These are phyloP conservation scores for Colletotrichum navitas DNA, from an alignment of 2,329 filamentous ascomycete genomes.

Conservation along the genomic window DNA sequence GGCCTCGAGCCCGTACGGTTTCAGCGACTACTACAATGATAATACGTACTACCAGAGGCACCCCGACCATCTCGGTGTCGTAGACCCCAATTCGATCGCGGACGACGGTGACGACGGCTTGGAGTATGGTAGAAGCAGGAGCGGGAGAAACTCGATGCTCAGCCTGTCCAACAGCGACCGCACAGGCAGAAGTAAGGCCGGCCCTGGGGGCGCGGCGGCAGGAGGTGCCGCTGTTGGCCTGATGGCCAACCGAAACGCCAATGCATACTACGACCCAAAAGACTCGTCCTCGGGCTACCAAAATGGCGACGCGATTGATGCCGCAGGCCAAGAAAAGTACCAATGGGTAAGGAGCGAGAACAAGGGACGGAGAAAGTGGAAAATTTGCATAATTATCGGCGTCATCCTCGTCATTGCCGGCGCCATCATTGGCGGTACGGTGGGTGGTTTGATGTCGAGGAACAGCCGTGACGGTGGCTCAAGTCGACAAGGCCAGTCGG, in stretches of 20 bases:
- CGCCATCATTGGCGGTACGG: conserved; percentile 79
- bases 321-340: conserved; percentile 65
- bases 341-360: conserved; percentile 73
- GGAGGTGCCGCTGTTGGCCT: conserved; percentile 60
- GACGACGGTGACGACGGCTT: conserved; percentile 93
- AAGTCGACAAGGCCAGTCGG: conserved; percentile 60
- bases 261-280: conserved; percentile 70
- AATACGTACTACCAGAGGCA: conserved; percentile 73
- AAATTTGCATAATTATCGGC: conserved; percentile 74
- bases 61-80: conserved; percentile 66
- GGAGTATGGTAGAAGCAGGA: conserved; percentile 58
- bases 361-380: conserved; percentile 73
- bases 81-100: conserved; percentile 84
- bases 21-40: conserved; percentile 66
- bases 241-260: conserved; percentile 50
- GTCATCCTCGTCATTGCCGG: conserved; percentile 74
- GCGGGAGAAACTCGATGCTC: conserved; percentile 70
- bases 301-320: conserved; percentile 21
- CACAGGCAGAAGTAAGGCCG: conserved; percentile 43
- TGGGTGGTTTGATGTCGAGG: conserved; percentile 78
- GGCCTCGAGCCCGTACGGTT: conserved; percentile 63
- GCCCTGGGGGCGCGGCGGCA: conserved; percentile 52
- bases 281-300: conserved; percentile 48
- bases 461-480: conserved; percentile 54
- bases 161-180: conserved; percentile 63